Evolutionary conservation across 176 grass and related monocot species (phyloP).

Genomic region (Oropetium thomaeum): DNA sequence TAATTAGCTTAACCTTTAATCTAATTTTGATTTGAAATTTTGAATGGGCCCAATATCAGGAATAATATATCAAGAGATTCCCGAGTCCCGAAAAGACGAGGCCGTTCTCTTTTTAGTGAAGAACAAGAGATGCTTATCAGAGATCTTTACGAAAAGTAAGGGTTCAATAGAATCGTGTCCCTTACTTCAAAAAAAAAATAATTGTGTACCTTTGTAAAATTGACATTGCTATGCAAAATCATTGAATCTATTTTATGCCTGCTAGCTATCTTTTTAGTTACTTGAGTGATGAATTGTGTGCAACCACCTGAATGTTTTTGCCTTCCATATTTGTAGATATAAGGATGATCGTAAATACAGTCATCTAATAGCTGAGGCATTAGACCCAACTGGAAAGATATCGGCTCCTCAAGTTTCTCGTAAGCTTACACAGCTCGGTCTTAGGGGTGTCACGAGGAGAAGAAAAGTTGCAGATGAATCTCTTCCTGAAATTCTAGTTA

Average conservation of each 20-base stretch:
- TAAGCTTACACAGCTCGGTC: slow-evolving; percentile 82
- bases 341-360: slow-evolving; percentile 73
- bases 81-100: slow-evolving; percentile 45
- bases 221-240: not conserved
- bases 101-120: slow-evolving; percentile 54
- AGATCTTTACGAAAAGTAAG: slow-evolving; percentile 81
- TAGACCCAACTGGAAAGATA: slow-evolving; percentile 78
- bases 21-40: slow-evolving; percentile 30
- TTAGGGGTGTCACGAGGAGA: slow-evolving; percentile 51
- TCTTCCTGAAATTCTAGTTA: slow-evolving; percentile 27
- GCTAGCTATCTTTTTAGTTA: slow-evolving; percentile 3
- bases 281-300: slow-evolving; percentile 1
- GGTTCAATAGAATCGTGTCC: slow-evolving; percentile 2
- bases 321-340: slow-evolving; percentile 58
- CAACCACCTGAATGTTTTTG: slow-evolving; percentile 28
- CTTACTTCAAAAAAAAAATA: too few relatives aligned
- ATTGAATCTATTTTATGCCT: not conserved
- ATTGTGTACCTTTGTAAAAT: slow-evolving; percentile 9
- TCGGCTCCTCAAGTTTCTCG: slow-evolving; percentile 69
- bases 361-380: slow-evolving; percentile 75
- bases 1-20: slow-evolving; percentile 29
- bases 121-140: slow-evolving; percentile 64
- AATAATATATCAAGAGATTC: slow-evolving; percentile 38
- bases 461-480: slow-evolving; percentile 32
- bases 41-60: slow-evolving; percentile 37